Percentiles rank a stretch among this genome's conserved stretches.
Evolutionary conservation across 2,329 filamentous ascomycete species (phyloP).

Genomic region (Ophioceras dolichostomum): DNA sequence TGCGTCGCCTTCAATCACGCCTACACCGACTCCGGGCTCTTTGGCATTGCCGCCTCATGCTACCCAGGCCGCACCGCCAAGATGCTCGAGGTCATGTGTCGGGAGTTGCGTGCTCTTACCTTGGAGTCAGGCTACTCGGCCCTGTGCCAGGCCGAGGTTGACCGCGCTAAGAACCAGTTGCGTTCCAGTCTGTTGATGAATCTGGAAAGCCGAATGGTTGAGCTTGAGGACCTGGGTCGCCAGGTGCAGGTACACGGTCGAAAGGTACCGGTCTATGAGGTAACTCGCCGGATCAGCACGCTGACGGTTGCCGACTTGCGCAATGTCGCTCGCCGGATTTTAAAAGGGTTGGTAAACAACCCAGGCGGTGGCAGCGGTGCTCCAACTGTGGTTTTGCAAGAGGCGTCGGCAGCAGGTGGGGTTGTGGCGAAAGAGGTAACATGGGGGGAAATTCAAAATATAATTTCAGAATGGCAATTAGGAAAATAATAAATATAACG

Average conservation of each 20-base stretch:
- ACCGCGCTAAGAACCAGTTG: conserved; percentile 93
- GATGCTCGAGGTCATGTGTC: conserved; percentile 94
- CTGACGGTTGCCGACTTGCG: conserved; percentile 72
- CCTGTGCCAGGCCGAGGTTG: conserved; percentile 66
- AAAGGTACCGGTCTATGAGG: conserved; percentile 84
- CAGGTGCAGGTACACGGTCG: conserved; percentile 95
- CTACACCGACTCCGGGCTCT: conserved; percentile 90
- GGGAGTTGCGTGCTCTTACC: conserved; percentile 69
- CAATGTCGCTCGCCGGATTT: conserved; percentile 66
- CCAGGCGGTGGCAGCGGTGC: conserved; percentile 67
- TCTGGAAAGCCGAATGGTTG: conserved; percentile 91
- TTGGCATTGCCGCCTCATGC: conserved; percentile 85
- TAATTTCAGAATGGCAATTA: conserved; percentile 73
- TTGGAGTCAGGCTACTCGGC: conserved; percentile 62
- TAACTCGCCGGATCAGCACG: conserved; percentile 77
- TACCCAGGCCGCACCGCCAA: conserved; percentile 61
- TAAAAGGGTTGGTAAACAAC: conserved; percentile 68
- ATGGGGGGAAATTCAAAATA: conserved; percentile 85
- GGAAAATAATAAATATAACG: conserved; percentile 40
- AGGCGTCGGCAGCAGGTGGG: conserved; percentile 67
- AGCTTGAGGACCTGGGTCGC: conserved; percentile 86
- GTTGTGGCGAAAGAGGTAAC: conserved; percentile 54
- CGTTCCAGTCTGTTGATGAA: conserved; percentile 90
- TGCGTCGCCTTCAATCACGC: conserved; percentile 96
- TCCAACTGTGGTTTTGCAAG: conserved; percentile 89